Evolutionary conservation across 1,284 basidiomycete species (phyloP), one percentile per base, ranked within the genome.

Genomic region (Trichosporon asahii): DNA sequence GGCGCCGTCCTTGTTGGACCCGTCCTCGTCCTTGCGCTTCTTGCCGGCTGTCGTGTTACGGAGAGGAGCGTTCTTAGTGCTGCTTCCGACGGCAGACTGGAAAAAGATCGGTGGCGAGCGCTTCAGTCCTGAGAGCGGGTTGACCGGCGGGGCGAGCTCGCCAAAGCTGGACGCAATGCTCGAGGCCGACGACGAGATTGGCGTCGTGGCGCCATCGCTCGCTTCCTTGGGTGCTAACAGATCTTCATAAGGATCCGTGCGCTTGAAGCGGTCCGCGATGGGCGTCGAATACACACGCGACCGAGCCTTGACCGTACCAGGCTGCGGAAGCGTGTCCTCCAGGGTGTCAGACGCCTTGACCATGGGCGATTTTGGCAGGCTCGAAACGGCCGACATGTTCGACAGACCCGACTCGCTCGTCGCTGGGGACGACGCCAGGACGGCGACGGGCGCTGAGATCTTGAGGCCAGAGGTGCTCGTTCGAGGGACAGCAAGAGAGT

Each of bases 221-320:
- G 18, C 29, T 29, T 33, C 64, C 40, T 60, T 21, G 76, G 75
- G 5, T 71, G 72, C 15, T 57, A 72, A 15, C 73, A 76, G 29
- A 74, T 73, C 57, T 31, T 61, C 57, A 31, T 31, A 61, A 5
- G 57, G 27, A 23, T 61, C 57, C 7, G 57, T 61, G 57, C 57
- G 57, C 61, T 73, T 69, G 71, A 83, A 84, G 15, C 74, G 74
- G 69, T 84, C 83, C 5, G 81, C 81, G 44, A 84, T 84, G 9
- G 83, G 83, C 23, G 75, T 72, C 12, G 75, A 72, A 68, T 77
- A 79, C 8, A 73, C 64, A 23, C 71, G 74, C 8, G 76, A 61
- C 8, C 79, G 75, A 6, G 76, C 77, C 15, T 77, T 74, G 3
- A 80, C 78, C 18, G 79, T 79, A 21, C 79, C 80, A 18, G 76